Percentiles rank a stretch among this genome's conserved stretches.
These are phyloP conservation scores for Aspergillus intermedius DNA, from an alignment of 2,329 filamentous ascomycete species.

Conservation along the genomic window DNA sequence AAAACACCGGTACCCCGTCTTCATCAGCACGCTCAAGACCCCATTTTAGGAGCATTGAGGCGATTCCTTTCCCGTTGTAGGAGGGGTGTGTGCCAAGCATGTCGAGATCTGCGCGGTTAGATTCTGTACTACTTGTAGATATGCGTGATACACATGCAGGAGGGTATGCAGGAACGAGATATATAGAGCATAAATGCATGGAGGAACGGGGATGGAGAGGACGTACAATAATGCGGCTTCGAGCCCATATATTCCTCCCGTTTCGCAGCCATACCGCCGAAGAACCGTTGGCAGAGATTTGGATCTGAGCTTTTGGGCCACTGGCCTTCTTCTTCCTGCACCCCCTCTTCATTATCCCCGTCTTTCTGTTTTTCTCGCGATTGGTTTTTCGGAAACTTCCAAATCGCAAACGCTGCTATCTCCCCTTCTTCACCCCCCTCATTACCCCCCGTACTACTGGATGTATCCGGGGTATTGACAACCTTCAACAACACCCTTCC, in stretches of 20 bases:
- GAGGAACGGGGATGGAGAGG: background rate
- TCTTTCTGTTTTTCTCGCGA: slow-evolving; percentile 4
- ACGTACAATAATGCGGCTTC: slow-evolving; percentile 21
- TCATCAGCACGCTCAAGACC: slow-evolving; percentile 31
- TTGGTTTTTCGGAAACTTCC: slow-evolving; percentile 11
- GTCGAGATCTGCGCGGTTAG: slow-evolving; percentile 16
- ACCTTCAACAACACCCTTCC: slow-evolving; percentile 7
- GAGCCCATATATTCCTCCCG: slow-evolving; percentile 12
- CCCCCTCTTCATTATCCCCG: background rate
- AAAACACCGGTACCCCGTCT: slow-evolving; percentile 28
- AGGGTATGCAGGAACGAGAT: too few species aligned
- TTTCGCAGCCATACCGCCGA: slow-evolving; percentile 13
- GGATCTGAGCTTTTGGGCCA: slow-evolving; percentile 14
- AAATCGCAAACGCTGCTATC: slow-evolving; percentile 19
- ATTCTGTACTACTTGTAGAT: background rate
- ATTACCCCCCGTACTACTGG: background rate
- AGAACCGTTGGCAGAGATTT: slow-evolving; percentile 16
- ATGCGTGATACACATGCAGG: too few species aligned
- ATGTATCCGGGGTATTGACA: slow-evolving; percentile 8
- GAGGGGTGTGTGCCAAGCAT: slow-evolving; percentile 19
- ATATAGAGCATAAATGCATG: background rate
- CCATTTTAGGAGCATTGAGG: slow-evolving; percentile 27
- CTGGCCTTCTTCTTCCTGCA: background rate
- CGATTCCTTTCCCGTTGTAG: slow-evolving; percentile 18
- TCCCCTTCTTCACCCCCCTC: slow-evolving; percentile 5